Conservation (phyloP, 179 eudicot species). For the Spergularia azorica region DNA sequence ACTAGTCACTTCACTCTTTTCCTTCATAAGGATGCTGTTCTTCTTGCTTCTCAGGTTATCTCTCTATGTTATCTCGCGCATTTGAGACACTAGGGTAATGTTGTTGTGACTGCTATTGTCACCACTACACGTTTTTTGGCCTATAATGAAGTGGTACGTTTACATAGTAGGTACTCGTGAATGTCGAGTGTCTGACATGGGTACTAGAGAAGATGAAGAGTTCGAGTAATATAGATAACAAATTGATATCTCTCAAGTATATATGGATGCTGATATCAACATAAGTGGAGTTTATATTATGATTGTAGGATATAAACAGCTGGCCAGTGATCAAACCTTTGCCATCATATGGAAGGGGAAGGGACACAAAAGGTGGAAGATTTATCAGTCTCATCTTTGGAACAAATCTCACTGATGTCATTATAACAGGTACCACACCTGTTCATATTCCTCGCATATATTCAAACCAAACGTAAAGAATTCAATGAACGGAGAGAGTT, state of each 20-base stretch:
- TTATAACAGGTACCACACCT: slow-evolving; percentile 14
- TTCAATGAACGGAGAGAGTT: too few species aligned
- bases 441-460: too few species aligned
- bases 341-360: slow-evolving; percentile 24
- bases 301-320: slow-evolving; percentile 17
- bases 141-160: background rate
- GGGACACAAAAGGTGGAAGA: slow-evolving; percentile 20
- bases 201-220: background rate
- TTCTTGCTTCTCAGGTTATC: slow-evolving; percentile 76
- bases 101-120: too few species aligned
- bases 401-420: slow-evolving; percentile 20
- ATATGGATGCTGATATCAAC: too few species aligned
- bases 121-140: too few species aligned
- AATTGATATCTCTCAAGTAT: too few species aligned
- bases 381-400: slow-evolving; percentile 22
- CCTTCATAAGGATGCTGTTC: slow-evolving; percentile 76
- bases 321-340: slow-evolving; percentile 23
- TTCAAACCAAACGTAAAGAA: too few species aligned
- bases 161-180: too few species aligned
- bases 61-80: too few species aligned
- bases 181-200: background rate
- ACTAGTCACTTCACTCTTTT: slow-evolving; percentile 81
- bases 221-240: background rate
- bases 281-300: background rate
- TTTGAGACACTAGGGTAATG: background rate